Base-by-base conservation (phyloP, 176 grass and related monocot genomes). In the Juncus inflexus region DNA sequence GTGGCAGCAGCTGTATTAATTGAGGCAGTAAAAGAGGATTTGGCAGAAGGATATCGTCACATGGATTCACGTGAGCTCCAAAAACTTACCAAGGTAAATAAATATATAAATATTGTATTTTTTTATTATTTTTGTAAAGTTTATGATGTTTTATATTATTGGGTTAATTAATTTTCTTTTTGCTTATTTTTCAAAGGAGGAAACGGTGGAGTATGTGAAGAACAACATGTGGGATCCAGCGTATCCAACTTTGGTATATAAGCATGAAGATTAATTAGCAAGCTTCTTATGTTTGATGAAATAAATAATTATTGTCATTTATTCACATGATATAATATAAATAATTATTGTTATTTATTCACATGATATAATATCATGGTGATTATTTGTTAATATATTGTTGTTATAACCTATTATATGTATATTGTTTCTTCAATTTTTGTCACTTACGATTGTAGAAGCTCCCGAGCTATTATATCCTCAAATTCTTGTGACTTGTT, bases 201-300 rank as follows among this genome's bases (percentile, higher is more conserved):
- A 89, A 90, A 86, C 67, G 3, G 42, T 78, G 8, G 85, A 84
- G n/a, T 92, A 90, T 67, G 85, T 92, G 49, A 69, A 92, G 77
- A 84, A 71, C 6, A 99, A 86, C 65, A 99, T 99, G 88, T 99
- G 94, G 88, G 83, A 63, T 76, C 94, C 88, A 66, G 72, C 62
- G 4, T 99, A 99, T 75, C 83, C 94, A 75, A 99, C 85, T 57
- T 79, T 92, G 75, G 83, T 99, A 45, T 99, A 99, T 75, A 99
- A 82, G 77, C 78, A 67, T 28, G 19, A 28, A 56, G 88, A 99
- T 40, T 99, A 74, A 39, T 35, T 68, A 35, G 8, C 19, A 28
- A 28, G 19, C 19, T 28, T 28, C 19, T 28, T 28, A 28, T 28
- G 19, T 28, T 28, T 28, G 19, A 28, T 28, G 19, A 28, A 28